Evolutionary conservation across 176 grass and related monocot genomes (phyloP).

Genomic region (Bothriochloa decipiens): DNA sequence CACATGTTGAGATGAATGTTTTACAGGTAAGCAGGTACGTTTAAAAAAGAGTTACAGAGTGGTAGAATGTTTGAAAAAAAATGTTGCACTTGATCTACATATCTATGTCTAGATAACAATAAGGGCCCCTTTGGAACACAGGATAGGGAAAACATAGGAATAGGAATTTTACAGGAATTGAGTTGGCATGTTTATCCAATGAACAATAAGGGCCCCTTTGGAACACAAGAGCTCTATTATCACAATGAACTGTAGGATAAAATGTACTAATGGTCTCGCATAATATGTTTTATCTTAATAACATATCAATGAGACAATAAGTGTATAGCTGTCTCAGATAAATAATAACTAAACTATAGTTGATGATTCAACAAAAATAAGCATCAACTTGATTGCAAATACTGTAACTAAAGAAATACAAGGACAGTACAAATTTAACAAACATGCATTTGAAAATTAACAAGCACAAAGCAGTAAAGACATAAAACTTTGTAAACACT

Average conservation of each 20-base stretch:
- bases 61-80: background rate
- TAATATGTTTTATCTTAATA: background rate
- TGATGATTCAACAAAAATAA: background rate
- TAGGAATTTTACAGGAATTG: no score
- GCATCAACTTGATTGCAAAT: background rate
- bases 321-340: background rate
- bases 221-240: background rate
- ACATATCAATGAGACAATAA: background rate
- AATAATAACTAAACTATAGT: background rate
- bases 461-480: background rate
- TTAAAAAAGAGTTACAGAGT: background rate
- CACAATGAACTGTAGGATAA: background rate
- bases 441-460: conserved; percentile 19
- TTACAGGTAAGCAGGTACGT: background rate
- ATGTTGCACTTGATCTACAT: background rate
- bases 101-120: background rate
- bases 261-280: background rate
- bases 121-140: background rate
- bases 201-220: no score
- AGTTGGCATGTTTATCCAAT: no score
- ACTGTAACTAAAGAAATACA: background rate
- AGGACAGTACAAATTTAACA: background rate
- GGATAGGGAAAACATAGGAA: no score
- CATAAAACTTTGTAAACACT: background rate
- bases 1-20: background rate